Percentiles rank a stretch among this genome's conserved stretches.
Evolutionary conservation across 2,329 filamentous ascomycete genomes (phyloP).

Genomic region (Sarocladiaceae sp.): DNA sequence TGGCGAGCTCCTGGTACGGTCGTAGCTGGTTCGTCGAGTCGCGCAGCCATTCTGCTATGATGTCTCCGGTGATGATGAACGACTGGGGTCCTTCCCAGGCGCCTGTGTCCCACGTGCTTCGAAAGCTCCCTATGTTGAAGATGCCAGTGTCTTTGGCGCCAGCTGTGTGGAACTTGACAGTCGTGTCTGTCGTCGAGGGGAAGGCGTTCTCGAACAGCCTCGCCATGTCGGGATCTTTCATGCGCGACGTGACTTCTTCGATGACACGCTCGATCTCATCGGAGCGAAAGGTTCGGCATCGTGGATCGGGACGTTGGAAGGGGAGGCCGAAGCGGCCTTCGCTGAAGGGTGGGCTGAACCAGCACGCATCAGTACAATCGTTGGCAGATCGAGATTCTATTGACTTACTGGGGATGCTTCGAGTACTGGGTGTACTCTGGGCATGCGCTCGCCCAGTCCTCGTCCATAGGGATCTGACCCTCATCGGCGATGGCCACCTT

Average conservation of each 20-base stretch:
- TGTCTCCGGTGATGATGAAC: slow-evolving; percentile 90
- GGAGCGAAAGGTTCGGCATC: slow-evolving; percentile 86
- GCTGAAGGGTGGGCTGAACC: slow-evolving; percentile 65
- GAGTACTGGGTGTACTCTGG: slow-evolving; percentile 36
- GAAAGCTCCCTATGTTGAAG: slow-evolving; percentile 26
- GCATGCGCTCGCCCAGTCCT: slow-evolving; percentile 24
- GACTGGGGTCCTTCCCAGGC: slow-evolving; percentile 82
- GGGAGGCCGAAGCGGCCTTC: slow-evolving; percentile 73
- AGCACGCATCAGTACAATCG: no score
- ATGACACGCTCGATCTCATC: slow-evolving; percentile 85
- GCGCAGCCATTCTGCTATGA: slow-evolving; percentile 86
- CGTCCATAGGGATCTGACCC: slow-evolving; percentile 19
- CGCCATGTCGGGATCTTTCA: slow-evolving; percentile 82
- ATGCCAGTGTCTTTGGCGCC: slow-evolving; percentile 38
- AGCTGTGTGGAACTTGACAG: slow-evolving; percentile 78
- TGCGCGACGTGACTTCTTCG: slow-evolving; percentile 67
- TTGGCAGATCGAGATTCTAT: not conserved
- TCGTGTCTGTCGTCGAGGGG: slow-evolving; percentile 79
- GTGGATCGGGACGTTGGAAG: slow-evolving; percentile 73
- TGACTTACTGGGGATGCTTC: slow-evolving; percentile 30
- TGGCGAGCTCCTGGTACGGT: slow-evolving; percentile 81
- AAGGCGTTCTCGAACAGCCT: slow-evolving; percentile 94
- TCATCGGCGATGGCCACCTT: slow-evolving; percentile 16
- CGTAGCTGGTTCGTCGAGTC: slow-evolving; percentile 91
- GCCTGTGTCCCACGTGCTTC: slow-evolving; percentile 37